Evolutionary conservation across 2,329 filamentous ascomycete species (phyloP).

Genomic region (Colletotrichum orbiculare): DNA sequence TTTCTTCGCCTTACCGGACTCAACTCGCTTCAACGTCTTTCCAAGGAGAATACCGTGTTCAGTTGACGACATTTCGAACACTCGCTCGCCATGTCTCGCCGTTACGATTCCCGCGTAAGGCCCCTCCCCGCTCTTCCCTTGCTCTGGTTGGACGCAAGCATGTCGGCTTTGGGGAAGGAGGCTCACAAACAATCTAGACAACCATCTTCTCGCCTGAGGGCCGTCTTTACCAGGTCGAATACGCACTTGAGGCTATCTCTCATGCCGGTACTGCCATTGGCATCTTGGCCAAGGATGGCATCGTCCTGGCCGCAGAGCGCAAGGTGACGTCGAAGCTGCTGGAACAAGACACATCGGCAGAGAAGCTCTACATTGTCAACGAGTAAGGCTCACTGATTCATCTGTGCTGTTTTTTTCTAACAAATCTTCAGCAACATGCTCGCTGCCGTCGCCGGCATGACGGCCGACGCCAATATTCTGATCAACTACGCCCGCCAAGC

Average conservation of each 20-base stretch:
- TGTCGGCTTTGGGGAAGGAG: constrained; percentile 16
- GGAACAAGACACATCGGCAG: constrained; percentile 98
- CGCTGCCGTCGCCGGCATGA: constrained; percentile 98
- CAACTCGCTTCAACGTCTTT: constrained; percentile 1
- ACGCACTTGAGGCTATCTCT: constrained; percentile 98
- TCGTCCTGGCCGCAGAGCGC: constrained; percentile 95
- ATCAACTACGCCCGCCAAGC: constrained; percentile 99
- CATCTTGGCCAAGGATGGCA: constrained; percentile 97
- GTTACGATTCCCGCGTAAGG: constrained; percentile 95
- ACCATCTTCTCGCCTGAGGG: constrained; percentile 99
- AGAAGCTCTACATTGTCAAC: constrained; percentile 99
- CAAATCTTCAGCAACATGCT: constrained; percentile 90
- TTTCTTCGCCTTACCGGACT: constrained; percentile 18
- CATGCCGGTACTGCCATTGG: constrained; percentile 97
- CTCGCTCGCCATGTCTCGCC: constrained; percentile 81
- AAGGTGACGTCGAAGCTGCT: constrained; percentile 99
- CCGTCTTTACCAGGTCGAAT: constrained; percentile 98
- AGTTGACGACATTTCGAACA: constrained; percentile 1
- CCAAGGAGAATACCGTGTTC: constrained; percentile 2
- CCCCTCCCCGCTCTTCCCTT: constrained; percentile 38
- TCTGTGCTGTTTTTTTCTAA: background rate
- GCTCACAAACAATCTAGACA: constrained; percentile 69
- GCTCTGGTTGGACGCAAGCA: constrained; percentile 38
- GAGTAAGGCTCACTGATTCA: constrained; percentile 72
- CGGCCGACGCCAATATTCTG: constrained; percentile 98